Base-by-base conservation (phyloP, 2,329 filamentous ascomycete species). In the Leptosphaerulina australis region DNA sequence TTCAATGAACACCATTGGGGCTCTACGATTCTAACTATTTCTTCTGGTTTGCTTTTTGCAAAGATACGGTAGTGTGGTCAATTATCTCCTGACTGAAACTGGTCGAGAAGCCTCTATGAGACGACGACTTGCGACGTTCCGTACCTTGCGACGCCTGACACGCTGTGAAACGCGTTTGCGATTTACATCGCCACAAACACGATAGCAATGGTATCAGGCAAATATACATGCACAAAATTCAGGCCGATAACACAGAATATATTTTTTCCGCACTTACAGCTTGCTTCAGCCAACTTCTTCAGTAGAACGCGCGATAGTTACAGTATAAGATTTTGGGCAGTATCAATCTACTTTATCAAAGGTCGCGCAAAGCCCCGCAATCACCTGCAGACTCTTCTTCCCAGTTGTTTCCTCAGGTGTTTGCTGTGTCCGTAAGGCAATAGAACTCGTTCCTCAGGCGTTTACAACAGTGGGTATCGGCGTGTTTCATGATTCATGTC, bases 371-470 rank as follows among this genome's bases (percentile, higher is more conserved):
- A 36, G 31, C 31, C n/a, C 17, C 2, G 7, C 8, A 8, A n/a
- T n/a, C n/a, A n/a, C n/a, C n/a, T n/a, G n/a, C n/a, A n/a, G n/a
- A n/a, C n/a, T n/a, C n/a, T n/a, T n/a, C n/a, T n/a, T n/a, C n/a
- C n/a, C n/a, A n/a, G 12, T 36, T 44, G 44, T 53, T 53, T 49
- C 44, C 44, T 49, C 17, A 44, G 38, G 44, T 14, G 34, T 44
- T 53, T 40, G 9, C 24, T 35, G 25, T 18, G 24, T 51, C 30
- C 30, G 35, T 40, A 14, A 39, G 41, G 48, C 29, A 24, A 45
- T 45, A 22, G 29, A 10, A 18, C 18, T 39, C 25, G 39, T 44
- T 51, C 47, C 35, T 51, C 40, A 45, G 48, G 40, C 30, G 48
- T 48, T 47, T 48, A 39, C 33, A 28, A 28, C 30, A 39, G 21